Evolutionary conservation across 1,284 basidiomycete species (phyloP).

Genomic region (Quambalaria eucalypti): DNA sequence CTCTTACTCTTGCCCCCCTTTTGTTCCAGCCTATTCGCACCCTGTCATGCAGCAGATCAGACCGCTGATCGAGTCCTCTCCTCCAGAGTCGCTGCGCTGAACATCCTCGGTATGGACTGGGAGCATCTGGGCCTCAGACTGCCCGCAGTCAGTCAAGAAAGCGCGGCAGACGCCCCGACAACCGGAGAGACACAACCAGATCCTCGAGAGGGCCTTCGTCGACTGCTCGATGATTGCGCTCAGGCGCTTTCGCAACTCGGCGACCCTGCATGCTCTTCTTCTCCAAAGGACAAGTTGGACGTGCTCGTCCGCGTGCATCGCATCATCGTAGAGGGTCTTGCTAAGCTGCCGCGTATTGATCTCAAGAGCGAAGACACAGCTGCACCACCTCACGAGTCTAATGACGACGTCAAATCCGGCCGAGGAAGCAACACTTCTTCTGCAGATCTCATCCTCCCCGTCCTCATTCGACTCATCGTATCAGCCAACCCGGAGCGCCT

Average conservation of each 20-base stretch:
- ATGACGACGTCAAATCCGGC: too few species aligned
- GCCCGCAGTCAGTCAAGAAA: slow-evolving; percentile 51
- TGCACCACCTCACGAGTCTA: too few species aligned
- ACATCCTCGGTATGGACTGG: slow-evolving; percentile 73
- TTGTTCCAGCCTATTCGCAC: slow-evolving; percentile 59
- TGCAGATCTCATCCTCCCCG: slow-evolving; percentile 68
- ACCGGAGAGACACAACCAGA: slow-evolving; percentile 41
- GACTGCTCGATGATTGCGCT: slow-evolving; percentile 65
- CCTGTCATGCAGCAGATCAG: slow-evolving; percentile 63
- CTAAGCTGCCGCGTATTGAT: slow-evolving; percentile 12
- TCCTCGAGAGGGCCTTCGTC: slow-evolving; percentile 56
- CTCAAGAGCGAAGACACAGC: slow-evolving; percentile 8
- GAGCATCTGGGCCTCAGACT: slow-evolving; percentile 73
- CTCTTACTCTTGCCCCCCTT: slow-evolving; percentile 1
- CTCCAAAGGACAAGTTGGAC: slow-evolving; percentile 68
- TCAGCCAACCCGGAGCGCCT: slow-evolving; percentile 81
- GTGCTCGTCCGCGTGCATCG: slow-evolving; percentile 74
- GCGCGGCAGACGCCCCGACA: not conserved
- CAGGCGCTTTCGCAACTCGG: slow-evolving; percentile 68
- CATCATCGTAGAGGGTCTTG: slow-evolving; percentile 61
- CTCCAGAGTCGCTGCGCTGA: slow-evolving; percentile 77
- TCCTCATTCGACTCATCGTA: slow-evolving; percentile 84
- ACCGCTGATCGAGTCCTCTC: slow-evolving; percentile 79
- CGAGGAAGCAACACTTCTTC: slow-evolving; percentile 4
- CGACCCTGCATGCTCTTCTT: slow-evolving; percentile 52